Evolutionary conservation across 345 rosid genomes (phyloP), one percentile per base, ranked within the genome.

Genomic region (Ceriops zippeliana): DNA sequence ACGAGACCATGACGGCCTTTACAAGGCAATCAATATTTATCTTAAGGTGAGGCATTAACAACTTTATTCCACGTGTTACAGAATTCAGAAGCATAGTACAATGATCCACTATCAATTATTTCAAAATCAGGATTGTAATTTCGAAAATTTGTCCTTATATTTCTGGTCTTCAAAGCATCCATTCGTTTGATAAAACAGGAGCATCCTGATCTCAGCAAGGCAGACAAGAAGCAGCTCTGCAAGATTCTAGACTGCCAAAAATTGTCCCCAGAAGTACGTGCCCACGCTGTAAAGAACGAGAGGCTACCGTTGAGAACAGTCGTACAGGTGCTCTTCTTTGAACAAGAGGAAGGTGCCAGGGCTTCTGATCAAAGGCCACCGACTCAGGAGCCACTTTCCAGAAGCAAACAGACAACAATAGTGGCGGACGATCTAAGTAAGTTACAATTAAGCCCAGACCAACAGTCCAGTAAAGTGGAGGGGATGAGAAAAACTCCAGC

Each of bases 241-340:
- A 82, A 88, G 68, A 80, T 80, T 61, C 86, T 96, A 5, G 95
- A 96, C 85, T 92, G 99, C 84, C 98, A 89, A 78, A 96, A 92
- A 74, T 80, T 96, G 71, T 89, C 99, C 11, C 81, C 85, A 24
- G 93, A 89, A 65, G 86, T 92, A 28, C 92, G 99, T 0, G 83
- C 97, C 1, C 99, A 90, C 20, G 99, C 98, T 0, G 92, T 90
- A 49, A 96, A 92, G 80, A 96, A 96, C 46, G 99, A 92, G 80
- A 82, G 96, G 68, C 83, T 96, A 31, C 99, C 99, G 9, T 52
- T 96, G 75, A 85, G 97, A 78, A 96, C 98, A 2, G 98, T 96
- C 2, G 99, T 96, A 63, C 99, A 89, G 74, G 88, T 89, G 70
- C 89, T 92, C 69, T 96, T 84, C 83, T 96, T 89, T 32, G 99